Percentiles rank a stretch among this genome's conserved stretches.
Evolutionary conservation across 768 basidiomycete species (phyloP).

Genomic region (Jaapia argillacea): DNA sequence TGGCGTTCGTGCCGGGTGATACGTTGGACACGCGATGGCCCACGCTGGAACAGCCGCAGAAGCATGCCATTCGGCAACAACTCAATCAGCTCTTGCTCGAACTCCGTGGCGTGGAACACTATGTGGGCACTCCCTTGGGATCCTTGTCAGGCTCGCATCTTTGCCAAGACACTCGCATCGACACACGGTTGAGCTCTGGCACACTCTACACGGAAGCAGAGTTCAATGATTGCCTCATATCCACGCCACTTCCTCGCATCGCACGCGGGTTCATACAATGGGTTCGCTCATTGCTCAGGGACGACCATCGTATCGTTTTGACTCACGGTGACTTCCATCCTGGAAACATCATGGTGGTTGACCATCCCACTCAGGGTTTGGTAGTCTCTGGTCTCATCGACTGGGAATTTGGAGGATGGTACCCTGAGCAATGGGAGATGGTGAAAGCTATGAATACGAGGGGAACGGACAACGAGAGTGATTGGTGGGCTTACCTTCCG

Average conservation of each 20-base stretch:
- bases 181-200: not conserved
- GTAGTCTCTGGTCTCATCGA: slow-evolving; percentile 7
- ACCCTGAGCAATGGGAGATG: slow-evolving; percentile 9
- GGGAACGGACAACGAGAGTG: slow-evolving; percentile 7
- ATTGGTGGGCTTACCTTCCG: slow-evolving; percentile 14
- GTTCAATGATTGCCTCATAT: slow-evolving; percentile 11
- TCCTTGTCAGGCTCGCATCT: slow-evolving; percentile 2
- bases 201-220: not conserved
- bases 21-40: slow-evolving; percentile 11
- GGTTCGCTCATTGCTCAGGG: slow-evolving; percentile 6
- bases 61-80: slow-evolving; percentile 2
- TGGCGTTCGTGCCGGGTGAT: slow-evolving; percentile 8
- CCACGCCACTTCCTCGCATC: not conserved
- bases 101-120: slow-evolving; percentile 3
- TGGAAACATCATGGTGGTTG: slow-evolving; percentile 2
- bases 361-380: not conserved
- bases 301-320: slow-evolving; percentile 6
- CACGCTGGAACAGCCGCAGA: slow-evolving; percentile 2
- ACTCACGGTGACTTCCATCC: slow-evolving; percentile 5
- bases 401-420: slow-evolving; percentile 8
- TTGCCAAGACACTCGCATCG: slow-evolving; percentile 9
- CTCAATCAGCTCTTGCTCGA: slow-evolving; percentile 2
- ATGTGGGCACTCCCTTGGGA: slow-evolving; percentile 5
- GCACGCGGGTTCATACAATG: slow-evolving; percentile 5
- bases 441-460: slow-evolving; percentile 12